Percentiles rank a stretch among this genome's conserved stretches.
Conservation (phyloP, 2,329 filamentous ascomycete genomes). For the Ophiostoma tasmaniense region DNA sequence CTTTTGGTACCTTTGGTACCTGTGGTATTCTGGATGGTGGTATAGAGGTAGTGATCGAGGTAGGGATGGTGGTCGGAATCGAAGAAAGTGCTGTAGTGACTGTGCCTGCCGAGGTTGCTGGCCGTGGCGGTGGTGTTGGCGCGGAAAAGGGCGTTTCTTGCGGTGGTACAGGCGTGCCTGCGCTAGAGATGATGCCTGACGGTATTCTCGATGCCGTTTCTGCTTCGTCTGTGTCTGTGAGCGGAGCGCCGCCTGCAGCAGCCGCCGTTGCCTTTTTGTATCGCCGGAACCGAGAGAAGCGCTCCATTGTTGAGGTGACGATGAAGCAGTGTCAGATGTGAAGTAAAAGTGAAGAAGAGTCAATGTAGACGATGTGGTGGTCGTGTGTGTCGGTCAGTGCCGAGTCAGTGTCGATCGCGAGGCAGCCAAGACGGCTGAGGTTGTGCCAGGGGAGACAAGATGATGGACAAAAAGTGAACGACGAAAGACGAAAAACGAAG, state of each 20-base stretch:
- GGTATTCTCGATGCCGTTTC: neutral
- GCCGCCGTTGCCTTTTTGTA: conserved; percentile 24
- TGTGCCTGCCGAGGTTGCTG: neutral
- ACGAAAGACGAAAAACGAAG: neutral
- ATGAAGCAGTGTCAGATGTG: neutral
- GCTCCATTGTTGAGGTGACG: conserved; percentile 24
- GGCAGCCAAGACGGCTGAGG: too few species aligned
- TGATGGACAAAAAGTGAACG: too few species aligned
- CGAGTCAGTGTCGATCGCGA: too few species aligned
- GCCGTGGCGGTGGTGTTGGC: neutral
- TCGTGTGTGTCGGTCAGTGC: neutral
- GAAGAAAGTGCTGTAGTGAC: neutral
- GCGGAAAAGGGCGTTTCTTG: neutral
- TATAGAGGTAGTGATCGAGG: neutral
- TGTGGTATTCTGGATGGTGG: neutral
- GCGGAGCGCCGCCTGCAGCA: conserved; percentile 1
- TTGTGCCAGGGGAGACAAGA: too few species aligned
- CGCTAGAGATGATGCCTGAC: neutral
- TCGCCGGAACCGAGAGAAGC: conserved; percentile 27
- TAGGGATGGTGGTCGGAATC: neutral
- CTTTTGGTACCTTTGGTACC: neutral
- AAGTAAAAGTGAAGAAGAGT: neutral
- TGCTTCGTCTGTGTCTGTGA: neutral
- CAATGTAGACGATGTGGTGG: neutral
- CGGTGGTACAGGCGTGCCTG: neutral